phyloP scores from a whole-genome alignment of 2,329 filamentous ascomycete species.

The Sarocladium brachiariae region DNA sequence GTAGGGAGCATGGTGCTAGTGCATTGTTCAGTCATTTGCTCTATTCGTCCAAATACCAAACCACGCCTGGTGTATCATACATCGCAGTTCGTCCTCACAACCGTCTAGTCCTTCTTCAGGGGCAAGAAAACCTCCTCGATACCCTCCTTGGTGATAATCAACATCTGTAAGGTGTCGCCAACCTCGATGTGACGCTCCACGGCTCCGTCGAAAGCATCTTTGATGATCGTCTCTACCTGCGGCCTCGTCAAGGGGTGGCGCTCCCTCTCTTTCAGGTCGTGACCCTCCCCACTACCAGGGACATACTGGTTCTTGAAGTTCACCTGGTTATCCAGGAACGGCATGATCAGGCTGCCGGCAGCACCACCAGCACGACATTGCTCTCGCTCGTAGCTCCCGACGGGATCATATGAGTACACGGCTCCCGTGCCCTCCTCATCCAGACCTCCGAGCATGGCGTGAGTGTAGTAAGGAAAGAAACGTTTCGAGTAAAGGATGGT shows the following conservation, averaged over 20 bases:
- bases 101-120: slow-evolving; percentile 77
- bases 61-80: slow-evolving; percentile 20
- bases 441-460: slow-evolving; percentile 86
- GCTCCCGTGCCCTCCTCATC: slow-evolving; percentile 94
- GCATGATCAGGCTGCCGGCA: slow-evolving; percentile 92
- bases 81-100: slow-evolving; percentile 16
- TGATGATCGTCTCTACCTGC: slow-evolving; percentile 79
- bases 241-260: slow-evolving; percentile 62
- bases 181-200: slow-evolving; percentile 99
- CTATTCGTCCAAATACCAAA: background rate
- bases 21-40: too few relatives aligned
- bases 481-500: slow-evolving; percentile 96
- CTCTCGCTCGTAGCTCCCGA: slow-evolving; percentile 95
- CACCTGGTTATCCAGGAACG: slow-evolving; percentile 98
- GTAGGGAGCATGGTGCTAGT: too few relatives aligned
- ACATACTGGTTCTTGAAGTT: slow-evolving; percentile 99
- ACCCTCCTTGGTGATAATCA: slow-evolving; percentile 82
- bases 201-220: slow-evolving; percentile 96
- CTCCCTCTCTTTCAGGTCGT: slow-evolving; percentile 68
- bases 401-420: slow-evolving; percentile 95
- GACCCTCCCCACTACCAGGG: slow-evolving; percentile 75
- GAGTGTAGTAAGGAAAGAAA: slow-evolving; percentile 98
- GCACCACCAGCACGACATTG: slow-evolving; percentile 92
- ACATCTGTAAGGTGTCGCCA: slow-evolving; percentile 90
- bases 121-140: slow-evolving; percentile 79